phyloP scores from a whole-genome alignment of 164 flowering plant genomes.

The Aristolochia californica region DNA sequence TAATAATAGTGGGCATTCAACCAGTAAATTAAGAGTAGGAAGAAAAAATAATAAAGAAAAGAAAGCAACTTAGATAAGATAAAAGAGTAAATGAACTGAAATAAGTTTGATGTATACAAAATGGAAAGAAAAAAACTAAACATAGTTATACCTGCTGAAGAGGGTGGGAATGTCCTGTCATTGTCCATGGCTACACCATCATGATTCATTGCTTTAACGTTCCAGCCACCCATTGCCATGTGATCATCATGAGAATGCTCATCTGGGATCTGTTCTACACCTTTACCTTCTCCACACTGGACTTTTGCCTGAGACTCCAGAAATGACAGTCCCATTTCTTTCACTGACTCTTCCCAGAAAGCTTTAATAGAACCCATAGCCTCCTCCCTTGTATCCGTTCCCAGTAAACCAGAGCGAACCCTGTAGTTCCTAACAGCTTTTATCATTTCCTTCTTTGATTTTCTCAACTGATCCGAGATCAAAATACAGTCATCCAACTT shows the following conservation, averaged over 20 bases:
- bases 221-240: no score
- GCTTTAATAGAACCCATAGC: slow-evolving; percentile 25
- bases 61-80: no score
- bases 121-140: no score
- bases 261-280: background rate
- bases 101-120: no score
- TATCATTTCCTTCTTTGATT: slow-evolving; percentile 33
- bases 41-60: background rate
- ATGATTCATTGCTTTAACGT: no score
- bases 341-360: slow-evolving; percentile 39
- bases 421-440: slow-evolving; percentile 30
- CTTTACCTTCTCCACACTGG: background rate
- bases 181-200: background rate
- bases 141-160: background rate
- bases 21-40: background rate
- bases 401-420: slow-evolving; percentile 13
- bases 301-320: slow-evolving; percentile 27
- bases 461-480: slow-evolving; percentile 23
- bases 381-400: slow-evolving; percentile 20
- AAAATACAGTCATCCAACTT: slow-evolving; percentile 18
- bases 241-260: background rate
- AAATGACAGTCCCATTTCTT: slow-evolving; percentile 43
- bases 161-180: background rate
- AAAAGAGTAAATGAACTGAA: no score
- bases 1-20: background rate